Evolutionary conservation across 192 early-diverging fungal species (phyloP).

Genomic region (Phycomyces nitens): DNA sequence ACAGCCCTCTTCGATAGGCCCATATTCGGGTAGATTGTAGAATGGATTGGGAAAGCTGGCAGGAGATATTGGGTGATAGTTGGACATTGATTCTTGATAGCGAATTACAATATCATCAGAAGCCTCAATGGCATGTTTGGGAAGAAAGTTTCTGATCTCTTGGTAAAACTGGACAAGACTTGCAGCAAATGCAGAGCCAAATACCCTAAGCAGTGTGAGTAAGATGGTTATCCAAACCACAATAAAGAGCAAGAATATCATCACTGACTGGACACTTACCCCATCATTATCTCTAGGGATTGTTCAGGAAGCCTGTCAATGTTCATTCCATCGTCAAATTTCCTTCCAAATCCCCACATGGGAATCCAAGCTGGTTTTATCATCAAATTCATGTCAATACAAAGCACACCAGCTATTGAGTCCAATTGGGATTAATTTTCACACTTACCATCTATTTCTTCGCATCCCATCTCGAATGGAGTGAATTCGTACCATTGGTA

Average conservation of each 20-base stretch:
- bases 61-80: conserved; percentile 63
- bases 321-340: conserved; percentile 59
- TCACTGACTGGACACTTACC: no score
- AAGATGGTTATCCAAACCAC: no score
- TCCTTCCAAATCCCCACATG: conserved; percentile 74
- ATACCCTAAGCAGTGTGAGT: conserved; percentile 17
- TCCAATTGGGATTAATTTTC: no score
- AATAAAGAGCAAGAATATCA: no score
- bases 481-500: conserved; percentile 85
- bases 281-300: conserved; percentile 62
- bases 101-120: conserved; percentile 41
- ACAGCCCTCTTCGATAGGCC: conserved; percentile 22
- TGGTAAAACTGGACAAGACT: conserved; percentile 49
- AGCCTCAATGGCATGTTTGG: conserved; percentile 29
- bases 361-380: conserved; percentile 63
- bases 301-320: conserved; percentile 64
- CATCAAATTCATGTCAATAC: not conserved
- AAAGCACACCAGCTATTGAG: not conserved
- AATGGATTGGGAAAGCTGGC: conserved; percentile 68
- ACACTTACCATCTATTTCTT: conserved; percentile 58
- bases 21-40: conserved; percentile 43
- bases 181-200: conserved; percentile 52
- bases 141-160: conserved; percentile 41
- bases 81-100: conserved; percentile 49
- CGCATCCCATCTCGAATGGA: conserved; percentile 76